Evolutionary conservation across 2,329 filamentous ascomycete species (phyloP).

Genomic region (Phaeosphaeriaceae sp.): DNA sequence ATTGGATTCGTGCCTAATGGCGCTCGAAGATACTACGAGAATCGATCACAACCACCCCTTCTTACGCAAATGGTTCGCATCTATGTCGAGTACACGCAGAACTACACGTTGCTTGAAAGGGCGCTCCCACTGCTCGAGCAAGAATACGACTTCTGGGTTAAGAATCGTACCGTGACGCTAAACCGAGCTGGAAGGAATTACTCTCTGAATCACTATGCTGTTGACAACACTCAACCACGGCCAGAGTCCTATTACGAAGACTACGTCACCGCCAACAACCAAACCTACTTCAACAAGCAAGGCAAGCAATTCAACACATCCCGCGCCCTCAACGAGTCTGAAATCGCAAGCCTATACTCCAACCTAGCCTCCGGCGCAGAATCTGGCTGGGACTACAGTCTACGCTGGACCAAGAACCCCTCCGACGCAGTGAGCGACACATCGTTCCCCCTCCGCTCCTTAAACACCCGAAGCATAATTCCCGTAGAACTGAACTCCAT

Average conservation of each 20-base stretch:
- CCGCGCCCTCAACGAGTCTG: slow-evolving; percentile 57
- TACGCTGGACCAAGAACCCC: slow-evolving; percentile 65
- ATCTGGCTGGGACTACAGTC: slow-evolving; percentile 69
- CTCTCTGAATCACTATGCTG: slow-evolving; percentile 65
- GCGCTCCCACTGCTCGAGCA: slow-evolving; percentile 67
- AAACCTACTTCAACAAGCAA: slow-evolving; percentile 64
- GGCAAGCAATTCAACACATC: slow-evolving; percentile 65
- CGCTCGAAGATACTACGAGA: slow-evolving; percentile 70
- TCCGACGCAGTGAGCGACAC: slow-evolving; percentile 64
- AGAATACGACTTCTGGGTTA: slow-evolving; percentile 68
- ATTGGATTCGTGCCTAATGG: slow-evolving; percentile 73
- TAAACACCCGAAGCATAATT: slow-evolving; percentile 65
- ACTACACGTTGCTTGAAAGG: slow-evolving; percentile 65
- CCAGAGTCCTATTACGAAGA: slow-evolving; percentile 73
- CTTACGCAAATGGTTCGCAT: slow-evolving; percentile 69
- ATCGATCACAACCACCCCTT: slow-evolving; percentile 71
- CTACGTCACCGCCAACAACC: slow-evolving; percentile 69
- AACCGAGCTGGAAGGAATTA: slow-evolving; percentile 57
- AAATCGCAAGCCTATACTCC: slow-evolving; percentile 62
- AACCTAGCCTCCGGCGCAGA: slow-evolving; percentile 71
- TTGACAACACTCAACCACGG: slow-evolving; percentile 68
- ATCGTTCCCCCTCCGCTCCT: slow-evolving; percentile 69
- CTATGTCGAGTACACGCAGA: slow-evolving; percentile 70
- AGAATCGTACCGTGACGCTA: slow-evolving; percentile 65
- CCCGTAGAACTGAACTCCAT: slow-evolving; percentile 73